Base-by-base conservation (phyloP, 495 filamentous ascomycete species). In the Corynascus novoguineensis region DNA sequence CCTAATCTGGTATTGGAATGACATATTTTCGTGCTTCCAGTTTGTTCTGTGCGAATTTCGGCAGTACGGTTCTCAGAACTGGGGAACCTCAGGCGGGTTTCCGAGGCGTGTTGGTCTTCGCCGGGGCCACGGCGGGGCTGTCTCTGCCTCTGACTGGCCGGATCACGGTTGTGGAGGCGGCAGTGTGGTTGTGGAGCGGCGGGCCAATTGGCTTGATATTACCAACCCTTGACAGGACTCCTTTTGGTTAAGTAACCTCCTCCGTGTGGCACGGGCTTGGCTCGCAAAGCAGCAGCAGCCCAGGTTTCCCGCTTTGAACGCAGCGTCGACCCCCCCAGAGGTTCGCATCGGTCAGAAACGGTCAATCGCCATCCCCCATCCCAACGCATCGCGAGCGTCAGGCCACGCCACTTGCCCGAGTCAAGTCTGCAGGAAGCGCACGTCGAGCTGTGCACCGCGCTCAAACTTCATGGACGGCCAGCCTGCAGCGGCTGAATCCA, bases 401-500 rank as follows among this genome's bases (percentile, higher is more conserved):
- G 24, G 46, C 46, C 38, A 44, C 52, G 52, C 37, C 46, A 51
- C 50, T 58, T 57, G 55, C 51, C 53, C 12, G 29, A 46, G 15
- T 63, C 57, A 48, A 51, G 52, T 35, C 35, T 29, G 41, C 59
- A 54, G 62, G 37, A 60, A 51, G 32, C 34, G 45, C 17, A 57
- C 38, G 37, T 47, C 22, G 58, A 53, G 59, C 45, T 58, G 60
- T 55, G 57, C 50, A 41, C 37, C 38, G 47, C 68, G 64, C 60
- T 61, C 69, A 71, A n/a, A 62, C 71, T 75, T 78, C 69, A 79
- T 79, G 76, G 75, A 79, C 66, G 64, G 71, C 65, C 73, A 71
- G 71, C 68, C 75, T 60, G 70, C 72, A 57, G 68, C 75, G 73
- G 75, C 73, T 69, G 74, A 78, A 66, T 66, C 75, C 48, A 75